Conservation (phyloP, 306 rosid genomes). For the Senna tora region DNA sequence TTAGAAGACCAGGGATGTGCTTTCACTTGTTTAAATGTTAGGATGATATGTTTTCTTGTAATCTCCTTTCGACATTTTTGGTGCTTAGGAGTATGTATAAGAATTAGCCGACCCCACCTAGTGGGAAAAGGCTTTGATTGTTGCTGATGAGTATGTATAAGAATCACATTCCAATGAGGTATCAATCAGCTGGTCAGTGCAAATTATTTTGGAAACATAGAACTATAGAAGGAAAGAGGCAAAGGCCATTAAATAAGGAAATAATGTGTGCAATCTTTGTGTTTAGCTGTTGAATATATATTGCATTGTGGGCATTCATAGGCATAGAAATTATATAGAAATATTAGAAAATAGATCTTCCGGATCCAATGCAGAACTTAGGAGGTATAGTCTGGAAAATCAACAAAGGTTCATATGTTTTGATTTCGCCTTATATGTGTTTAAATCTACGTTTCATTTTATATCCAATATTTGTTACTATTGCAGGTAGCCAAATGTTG, state of each 20-base stretch:
- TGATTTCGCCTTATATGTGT: not conserved
- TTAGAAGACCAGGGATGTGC: too few relatives aligned
- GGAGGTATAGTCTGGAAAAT: not conserved
- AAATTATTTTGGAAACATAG: too few relatives aligned
- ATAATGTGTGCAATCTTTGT: not conserved
- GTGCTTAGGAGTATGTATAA: too few relatives aligned
- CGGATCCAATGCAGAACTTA: not conserved
- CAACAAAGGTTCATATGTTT: not conserved
- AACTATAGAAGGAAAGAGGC: not conserved
- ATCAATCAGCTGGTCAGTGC: too few relatives aligned
- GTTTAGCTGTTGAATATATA: constrained; percentile 13
- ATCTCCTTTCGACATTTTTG: too few relatives aligned
- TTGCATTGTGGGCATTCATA: not conserved
- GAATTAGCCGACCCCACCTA: too few relatives aligned
- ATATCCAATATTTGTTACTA: constrained; percentile 33
- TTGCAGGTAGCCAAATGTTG: constrained; percentile 89
- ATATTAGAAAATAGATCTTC: not conserved
- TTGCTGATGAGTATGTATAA: too few relatives aligned
- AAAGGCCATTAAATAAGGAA: too few relatives aligned
- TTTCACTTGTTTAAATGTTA: too few relatives aligned
- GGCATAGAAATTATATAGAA: not conserved
- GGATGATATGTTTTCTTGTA: too few relatives aligned
- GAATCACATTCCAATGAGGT: too few relatives aligned
- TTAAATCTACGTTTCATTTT: not conserved
- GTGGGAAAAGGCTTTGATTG: too few relatives aligned